Conservation (phyloP, 805 yeast genomes). For the Torulaspora microellipsoides region DNA sequence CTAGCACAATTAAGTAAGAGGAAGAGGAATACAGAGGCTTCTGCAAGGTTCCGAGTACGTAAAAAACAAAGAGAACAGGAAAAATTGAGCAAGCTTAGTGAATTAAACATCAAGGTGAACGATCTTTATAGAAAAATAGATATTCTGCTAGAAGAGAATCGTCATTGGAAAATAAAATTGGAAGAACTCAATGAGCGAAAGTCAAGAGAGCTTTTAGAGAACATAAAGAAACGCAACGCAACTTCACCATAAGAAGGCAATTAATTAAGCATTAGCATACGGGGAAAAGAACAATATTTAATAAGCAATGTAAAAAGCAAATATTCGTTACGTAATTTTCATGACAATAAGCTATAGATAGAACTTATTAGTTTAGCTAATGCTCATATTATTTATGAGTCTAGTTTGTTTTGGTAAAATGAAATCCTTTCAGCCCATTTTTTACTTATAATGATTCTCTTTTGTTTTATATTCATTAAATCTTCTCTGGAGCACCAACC, state of each 20-base stretch:
- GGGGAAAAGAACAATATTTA: not conserved
- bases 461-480: slow-evolving; percentile 21
- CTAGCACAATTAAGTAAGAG: slow-evolving; percentile 49
- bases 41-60: slow-evolving; percentile 80
- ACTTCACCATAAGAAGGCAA: slow-evolving; percentile 1
- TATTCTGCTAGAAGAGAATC: slow-evolving; percentile 26
- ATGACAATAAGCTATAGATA: not conserved
- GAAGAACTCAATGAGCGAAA: slow-evolving; percentile 27
- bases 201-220: slow-evolving; percentile 25
- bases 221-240: slow-evolving; percentile 23
- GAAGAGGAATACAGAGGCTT: slow-evolving; percentile 86
- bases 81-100: slow-evolving; percentile 19
- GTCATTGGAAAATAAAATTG: slow-evolving; percentile 28
- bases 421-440: slow-evolving; percentile 33
- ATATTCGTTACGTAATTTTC: no score
- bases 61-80: slow-evolving; percentile 27
- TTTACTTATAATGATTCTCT: slow-evolving; percentile 26
- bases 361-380: not conserved
- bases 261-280: no score
- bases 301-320: not conserved
- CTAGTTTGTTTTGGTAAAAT: slow-evolving; percentile 23
- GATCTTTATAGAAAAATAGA: slow-evolving; percentile 23
- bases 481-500: slow-evolving; percentile 33
- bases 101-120: slow-evolving; percentile 19
- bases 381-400: slow-evolving; percentile 8